Conservation (phyloP, 1,139 yeast species). For the Geotrichum armillariae region DNA sequence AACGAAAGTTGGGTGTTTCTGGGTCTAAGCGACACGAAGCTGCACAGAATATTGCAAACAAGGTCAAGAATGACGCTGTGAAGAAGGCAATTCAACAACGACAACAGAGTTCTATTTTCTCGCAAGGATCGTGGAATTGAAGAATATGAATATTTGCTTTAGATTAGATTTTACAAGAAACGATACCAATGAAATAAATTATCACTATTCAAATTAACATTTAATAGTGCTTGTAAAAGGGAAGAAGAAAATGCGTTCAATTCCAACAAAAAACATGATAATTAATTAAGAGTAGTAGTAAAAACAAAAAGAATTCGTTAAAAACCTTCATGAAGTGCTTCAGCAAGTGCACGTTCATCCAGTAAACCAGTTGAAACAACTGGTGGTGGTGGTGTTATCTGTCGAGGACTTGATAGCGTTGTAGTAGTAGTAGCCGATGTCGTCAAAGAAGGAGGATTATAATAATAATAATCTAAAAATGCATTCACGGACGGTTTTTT, state of each 20-base stretch:
- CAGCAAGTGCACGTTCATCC: slow-evolving; percentile 5
- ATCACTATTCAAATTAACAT: no score
- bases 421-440: background rate
- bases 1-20: background rate
- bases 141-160: background rate
- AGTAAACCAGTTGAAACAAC: background rate
- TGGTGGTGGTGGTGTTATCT: no score
- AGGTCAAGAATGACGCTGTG: slow-evolving; percentile 1
- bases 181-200: background rate
- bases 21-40: background rate
- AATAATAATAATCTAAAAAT: background rate
- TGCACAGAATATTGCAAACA: slow-evolving; percentile 1
- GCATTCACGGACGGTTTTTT: background rate
- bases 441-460: background rate
- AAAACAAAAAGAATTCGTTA: background rate
- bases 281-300: background rate
- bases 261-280: background rate
- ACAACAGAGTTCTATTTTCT: slow-evolving; percentile 2
- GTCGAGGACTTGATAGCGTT: background rate
- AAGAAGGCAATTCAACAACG: slow-evolving; percentile 1
- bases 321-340: slow-evolving; percentile 6
- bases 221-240: no score
- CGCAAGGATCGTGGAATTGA: slow-evolving; percentile 11
- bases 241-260: background rate
- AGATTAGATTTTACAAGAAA: no score